These are phyloP conservation scores for Hibiscus syriacus DNA, from an alignment of 345 rosid genomes.

Conservation along the genomic window DNA sequence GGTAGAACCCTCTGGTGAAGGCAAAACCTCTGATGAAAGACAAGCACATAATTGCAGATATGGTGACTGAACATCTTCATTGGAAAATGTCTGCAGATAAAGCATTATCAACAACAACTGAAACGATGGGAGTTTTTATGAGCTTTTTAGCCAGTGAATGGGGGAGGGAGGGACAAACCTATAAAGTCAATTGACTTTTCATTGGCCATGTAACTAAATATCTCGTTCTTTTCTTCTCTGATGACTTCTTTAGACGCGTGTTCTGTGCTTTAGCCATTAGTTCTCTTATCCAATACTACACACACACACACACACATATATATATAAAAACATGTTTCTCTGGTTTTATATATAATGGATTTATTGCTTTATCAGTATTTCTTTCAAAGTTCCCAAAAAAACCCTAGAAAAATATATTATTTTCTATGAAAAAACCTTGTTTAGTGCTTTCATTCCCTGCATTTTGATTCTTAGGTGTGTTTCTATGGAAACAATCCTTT, in stretches of 20 bases:
- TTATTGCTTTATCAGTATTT: not conserved
- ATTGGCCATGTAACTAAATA: not conserved
- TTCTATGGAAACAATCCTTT: not conserved
- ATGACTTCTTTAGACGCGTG: conserved; percentile 15
- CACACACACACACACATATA: too few relatives aligned
- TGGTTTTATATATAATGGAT: too few relatives aligned
- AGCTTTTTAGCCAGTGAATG: not conserved
- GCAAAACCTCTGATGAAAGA: not conserved
- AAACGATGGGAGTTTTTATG: not conserved
- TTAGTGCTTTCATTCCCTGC: not conserved
- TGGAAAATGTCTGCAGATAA: not conserved
- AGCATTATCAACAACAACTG: not conserved
- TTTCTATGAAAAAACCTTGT: not conserved
- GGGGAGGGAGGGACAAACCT: not conserved
- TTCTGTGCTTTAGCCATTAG: conserved; percentile 18
- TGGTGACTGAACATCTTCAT: not conserved
- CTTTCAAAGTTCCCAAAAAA: not conserved
- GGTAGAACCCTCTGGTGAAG: not conserved
- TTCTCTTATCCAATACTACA: not conserved
- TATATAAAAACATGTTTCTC: not conserved
- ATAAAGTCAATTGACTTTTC: not conserved
- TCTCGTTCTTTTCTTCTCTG: not conserved
- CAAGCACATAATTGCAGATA: not conserved
- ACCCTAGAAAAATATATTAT: not conserved
- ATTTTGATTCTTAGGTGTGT: not conserved